These are phyloP conservation scores for Verticillium tricorpus DNA, from an alignment of 2,329 filamentous ascomycete species.

Conservation along the genomic window DNA sequence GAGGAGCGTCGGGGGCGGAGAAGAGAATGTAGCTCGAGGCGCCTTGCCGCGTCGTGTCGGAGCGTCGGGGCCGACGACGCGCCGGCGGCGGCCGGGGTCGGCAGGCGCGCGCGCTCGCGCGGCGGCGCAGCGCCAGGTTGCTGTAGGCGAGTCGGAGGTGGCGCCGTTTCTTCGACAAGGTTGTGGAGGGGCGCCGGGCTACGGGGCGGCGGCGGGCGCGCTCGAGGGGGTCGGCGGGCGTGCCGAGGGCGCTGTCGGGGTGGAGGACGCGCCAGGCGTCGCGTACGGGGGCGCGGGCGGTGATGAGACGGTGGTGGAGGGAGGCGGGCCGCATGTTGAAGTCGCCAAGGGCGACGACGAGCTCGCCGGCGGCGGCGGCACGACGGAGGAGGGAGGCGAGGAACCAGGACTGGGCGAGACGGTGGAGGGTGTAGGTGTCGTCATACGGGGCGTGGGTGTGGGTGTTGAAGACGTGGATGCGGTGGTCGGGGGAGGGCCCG, in stretches of 20 bases:
- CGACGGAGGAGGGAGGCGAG: slow-evolving; percentile 83
- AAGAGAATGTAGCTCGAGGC: slow-evolving; percentile 95
- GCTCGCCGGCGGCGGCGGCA: slow-evolving; percentile 73
- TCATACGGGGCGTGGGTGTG: slow-evolving; percentile 90
- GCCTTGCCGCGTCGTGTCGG: slow-evolving; percentile 72
- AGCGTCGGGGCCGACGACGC: slow-evolving; percentile 59
- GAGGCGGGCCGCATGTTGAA: slow-evolving; percentile 95
- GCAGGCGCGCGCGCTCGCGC: slow-evolving; percentile 62
- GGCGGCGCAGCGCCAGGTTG: slow-evolving; percentile 92
- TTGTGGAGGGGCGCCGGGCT: slow-evolving; percentile 76
- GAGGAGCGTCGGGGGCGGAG: slow-evolving; percentile 29
- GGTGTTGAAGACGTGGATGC: slow-evolving; percentile 88
- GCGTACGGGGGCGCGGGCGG: slow-evolving; percentile 68
- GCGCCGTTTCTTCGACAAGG: slow-evolving; percentile 73
- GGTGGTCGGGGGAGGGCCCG: slow-evolving; percentile 57
- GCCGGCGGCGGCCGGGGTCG: slow-evolving; percentile 54
- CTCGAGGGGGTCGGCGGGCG: slow-evolving; percentile 64
- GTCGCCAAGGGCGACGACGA: slow-evolving; percentile 84
- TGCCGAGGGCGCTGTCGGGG: slow-evolving; percentile 77
- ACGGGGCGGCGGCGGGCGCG: slow-evolving; percentile 59
- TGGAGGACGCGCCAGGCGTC: slow-evolving; percentile 84
- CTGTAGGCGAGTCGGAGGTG: slow-evolving; percentile 85
- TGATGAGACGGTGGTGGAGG: slow-evolving; percentile 78
- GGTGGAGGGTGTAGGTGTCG: slow-evolving; percentile 86
- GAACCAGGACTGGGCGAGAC: slow-evolving; percentile 91